A percentile compares a stretch with the other conserved stretches of the same genome.
Evolutionary conservation across 768 basidiomycete species (phyloP).

Genomic region (Tephrocybe sp.): DNA sequence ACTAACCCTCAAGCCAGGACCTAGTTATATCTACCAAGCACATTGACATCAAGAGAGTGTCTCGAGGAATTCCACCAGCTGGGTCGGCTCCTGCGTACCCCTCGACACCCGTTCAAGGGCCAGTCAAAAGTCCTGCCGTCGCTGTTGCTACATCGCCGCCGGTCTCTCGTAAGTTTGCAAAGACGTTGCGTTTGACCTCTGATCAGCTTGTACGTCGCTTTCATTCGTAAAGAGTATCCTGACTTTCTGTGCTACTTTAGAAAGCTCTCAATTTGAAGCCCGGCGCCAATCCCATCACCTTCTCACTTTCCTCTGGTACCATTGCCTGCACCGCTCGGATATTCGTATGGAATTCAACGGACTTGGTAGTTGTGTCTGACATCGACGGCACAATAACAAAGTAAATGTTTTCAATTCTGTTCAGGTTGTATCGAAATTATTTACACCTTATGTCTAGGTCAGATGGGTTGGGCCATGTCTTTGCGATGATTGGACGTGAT

Average conservation of each 20-base stretch:
- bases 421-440: not conserved
- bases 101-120: conserved; percentile 43
- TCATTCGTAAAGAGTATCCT: not conserved
- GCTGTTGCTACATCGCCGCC: conserved; percentile 15
- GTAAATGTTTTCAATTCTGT: conserved; percentile 36
- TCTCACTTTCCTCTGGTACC: conserved; percentile 83
- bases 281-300: conserved; percentile 90
- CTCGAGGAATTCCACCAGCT: conserved; percentile 21
- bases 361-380: conserved; percentile 90
- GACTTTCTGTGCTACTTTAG: conserved; percentile 35
- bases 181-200: conserved; percentile 90
- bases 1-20: too few species aligned
- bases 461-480: conserved; percentile 94
- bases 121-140: conserved; percentile 19
- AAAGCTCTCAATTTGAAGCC: conserved; percentile 83
- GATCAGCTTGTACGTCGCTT: conserved; percentile 77
- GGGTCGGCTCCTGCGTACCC: conserved; percentile 46
- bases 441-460: conserved; percentile 51
- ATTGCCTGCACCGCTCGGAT: conserved; percentile 90
- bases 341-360: conserved; percentile 94
- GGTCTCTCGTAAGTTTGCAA: conserved; percentile 66
- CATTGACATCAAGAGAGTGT: conserved; percentile 1
- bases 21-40: too few species aligned
- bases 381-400: conserved; percentile 99
- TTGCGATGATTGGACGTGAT: conserved; percentile 96